Base-by-base conservation (phyloP, 176 grass and related monocot species). In the Eremochloa ophiuroides region DNA sequence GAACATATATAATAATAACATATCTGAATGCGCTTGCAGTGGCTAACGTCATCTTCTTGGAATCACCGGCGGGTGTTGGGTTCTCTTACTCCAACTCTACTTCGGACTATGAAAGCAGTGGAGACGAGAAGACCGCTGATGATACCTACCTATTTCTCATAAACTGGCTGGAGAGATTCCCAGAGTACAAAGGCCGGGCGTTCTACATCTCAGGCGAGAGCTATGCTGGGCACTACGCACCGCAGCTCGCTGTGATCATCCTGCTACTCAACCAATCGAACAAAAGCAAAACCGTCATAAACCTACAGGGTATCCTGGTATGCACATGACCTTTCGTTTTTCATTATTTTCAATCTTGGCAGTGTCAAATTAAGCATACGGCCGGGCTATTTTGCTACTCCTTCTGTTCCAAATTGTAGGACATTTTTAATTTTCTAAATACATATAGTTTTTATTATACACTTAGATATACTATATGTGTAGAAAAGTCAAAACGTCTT, bases 171-270 rank as follows among this genome's bases (percentile, higher is more conserved):
- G 66, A 85, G 14, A 78, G 89, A 11, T 88, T 92, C 3, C 83
- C 86, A 0, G 86, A 92, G 22, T 88, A 88, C 73, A 82, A 85
- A 58, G 34, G 2, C 8, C 72, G 77, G 22, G 12, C 74, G 1
- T 89, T 89, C 62, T 93, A 64, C 80, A 93, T 93, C 53, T 75
- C 83, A 5, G 90, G 87, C 0, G 90, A 93, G 83, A 93, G 83
- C 76, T 93, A 23, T 34, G 86, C 80, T 2, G 87, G 90, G 1
- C 87, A 93, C 62, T 89, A 84, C 11, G 55, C 81, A 4, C 84
- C 84, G 0, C 56, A 91, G 50, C 85, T 87, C 23, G 81, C 85
- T 11, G 44, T 71, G 5, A 46, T 73, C 66, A 78, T 93, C 46
- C 51, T 93, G 1, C 5, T 72, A 18, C 68, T 63, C 5, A 84